Conservation (phyloP, 192 early-diverging fungal species). For the Ambispora gerdemannii region DNA sequence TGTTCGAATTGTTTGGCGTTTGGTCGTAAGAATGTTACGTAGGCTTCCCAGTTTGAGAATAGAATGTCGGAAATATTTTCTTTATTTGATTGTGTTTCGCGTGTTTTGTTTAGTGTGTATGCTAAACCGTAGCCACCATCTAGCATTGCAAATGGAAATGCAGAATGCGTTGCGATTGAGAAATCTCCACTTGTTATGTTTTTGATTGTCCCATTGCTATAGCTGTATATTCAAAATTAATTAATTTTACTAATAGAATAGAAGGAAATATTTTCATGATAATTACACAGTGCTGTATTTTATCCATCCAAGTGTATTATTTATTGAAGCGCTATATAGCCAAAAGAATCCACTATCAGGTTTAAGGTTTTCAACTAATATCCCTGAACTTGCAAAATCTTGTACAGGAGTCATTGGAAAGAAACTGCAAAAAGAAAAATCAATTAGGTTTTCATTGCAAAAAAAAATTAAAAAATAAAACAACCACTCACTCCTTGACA, state of each 20-base stretch:
- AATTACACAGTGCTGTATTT: not conserved
- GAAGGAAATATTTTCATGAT: too few species aligned
- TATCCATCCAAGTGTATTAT: conserved; percentile 4
- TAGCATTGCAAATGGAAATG: not conserved
- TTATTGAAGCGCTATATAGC: not conserved
- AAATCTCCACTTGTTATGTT: not conserved
- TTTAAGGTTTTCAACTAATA: not conserved
- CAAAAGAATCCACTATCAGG: not conserved
- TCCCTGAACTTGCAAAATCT: not conserved
- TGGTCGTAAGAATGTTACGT: not conserved
- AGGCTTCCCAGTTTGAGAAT: not conserved
- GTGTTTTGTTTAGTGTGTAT: not conserved
- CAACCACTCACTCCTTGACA: not conserved
- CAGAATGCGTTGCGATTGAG: not conserved
- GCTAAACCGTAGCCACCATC: conserved; percentile 6
- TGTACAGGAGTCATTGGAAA: not conserved
- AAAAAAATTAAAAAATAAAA: not conserved
- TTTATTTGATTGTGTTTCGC: not conserved
- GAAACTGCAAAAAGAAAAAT: not conserved
- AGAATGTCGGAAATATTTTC: not conserved
- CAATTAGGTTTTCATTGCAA: not conserved
- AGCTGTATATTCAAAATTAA: too few species aligned
- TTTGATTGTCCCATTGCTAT: too few species aligned
- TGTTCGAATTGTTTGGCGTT: not conserved
- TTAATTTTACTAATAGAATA: too few species aligned